Percentiles rank a stretch among this genome's conserved stretches.
phyloP scores from a whole-genome alignment of 768 basidiomycete genomes.

The Termitomyces titanicus region DNA sequence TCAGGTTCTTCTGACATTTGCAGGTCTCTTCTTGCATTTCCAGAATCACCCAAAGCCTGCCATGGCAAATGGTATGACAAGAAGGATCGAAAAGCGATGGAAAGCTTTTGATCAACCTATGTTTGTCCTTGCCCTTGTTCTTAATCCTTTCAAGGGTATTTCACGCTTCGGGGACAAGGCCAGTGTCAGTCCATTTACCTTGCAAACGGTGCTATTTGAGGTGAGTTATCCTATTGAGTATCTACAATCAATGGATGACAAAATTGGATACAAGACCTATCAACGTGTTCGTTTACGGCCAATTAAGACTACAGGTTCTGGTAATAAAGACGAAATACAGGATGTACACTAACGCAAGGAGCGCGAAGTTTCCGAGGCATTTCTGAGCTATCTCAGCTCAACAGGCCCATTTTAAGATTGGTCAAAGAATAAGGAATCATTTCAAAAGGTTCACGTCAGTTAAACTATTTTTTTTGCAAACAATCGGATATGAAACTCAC shows the following conservation, averaged over 20 bases:
- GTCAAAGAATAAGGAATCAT: neutral
- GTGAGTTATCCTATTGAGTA: neutral
- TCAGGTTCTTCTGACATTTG: constrained; percentile 24
- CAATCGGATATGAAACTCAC: neutral
- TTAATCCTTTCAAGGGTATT: constrained; percentile 26
- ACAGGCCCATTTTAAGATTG: neutral
- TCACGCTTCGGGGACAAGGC: constrained; percentile 19
- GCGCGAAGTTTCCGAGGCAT: neutral
- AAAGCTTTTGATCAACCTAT: constrained; percentile 26
- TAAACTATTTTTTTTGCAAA: neutral
- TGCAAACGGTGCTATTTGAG: neutral
- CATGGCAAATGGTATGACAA: constrained; percentile 18
- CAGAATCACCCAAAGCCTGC: constrained; percentile 11
- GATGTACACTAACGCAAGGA: neutral
- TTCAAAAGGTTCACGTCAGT: neutral
- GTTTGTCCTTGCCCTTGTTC: constrained; percentile 23
- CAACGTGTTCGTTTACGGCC: neutral
- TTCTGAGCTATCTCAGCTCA: neutral
- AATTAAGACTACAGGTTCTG: neutral
- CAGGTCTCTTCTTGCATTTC: constrained; percentile 22
- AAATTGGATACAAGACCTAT: neutral
- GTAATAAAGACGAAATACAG: neutral
- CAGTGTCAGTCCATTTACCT: neutral
- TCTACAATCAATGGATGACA: neutral
- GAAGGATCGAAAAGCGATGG: constrained; percentile 25